These are phyloP conservation scores for Adenanthera pavonina DNA, from an alignment of 306 rosid genomes.

Conservation along the genomic window DNA sequence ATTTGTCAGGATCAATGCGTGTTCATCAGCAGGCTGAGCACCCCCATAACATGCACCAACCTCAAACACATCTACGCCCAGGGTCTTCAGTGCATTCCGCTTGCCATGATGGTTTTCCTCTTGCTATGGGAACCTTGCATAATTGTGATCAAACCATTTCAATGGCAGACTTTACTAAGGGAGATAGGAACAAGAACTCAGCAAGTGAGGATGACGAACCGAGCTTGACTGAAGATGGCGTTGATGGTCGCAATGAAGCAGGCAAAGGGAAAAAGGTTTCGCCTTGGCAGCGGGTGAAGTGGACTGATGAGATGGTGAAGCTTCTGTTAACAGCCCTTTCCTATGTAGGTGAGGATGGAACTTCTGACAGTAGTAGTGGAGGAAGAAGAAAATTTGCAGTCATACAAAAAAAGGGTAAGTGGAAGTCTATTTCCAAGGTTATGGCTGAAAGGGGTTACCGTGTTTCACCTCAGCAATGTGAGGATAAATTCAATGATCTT, in stretches of 20 bases:
- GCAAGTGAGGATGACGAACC: slow-evolving; percentile 82
- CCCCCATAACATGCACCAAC: slow-evolving; percentile 59
- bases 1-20: slow-evolving; percentile 55
- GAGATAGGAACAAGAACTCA: slow-evolving; percentile 75
- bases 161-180: slow-evolving; percentile 62
- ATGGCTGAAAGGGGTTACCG: slow-evolving; percentile 88
- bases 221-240: slow-evolving; percentile 67
- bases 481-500: slow-evolving; percentile 94
- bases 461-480: slow-evolving; percentile 97
- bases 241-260: slow-evolving; percentile 62
- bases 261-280: slow-evolving; percentile 68
- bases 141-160: slow-evolving; percentile 61
- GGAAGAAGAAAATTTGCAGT: slow-evolving; percentile 72
- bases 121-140: slow-evolving; percentile 66
- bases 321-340: slow-evolving; percentile 89
- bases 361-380: slow-evolving; percentile 53
- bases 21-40: slow-evolving; percentile 22
- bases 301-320: slow-evolving; percentile 95
- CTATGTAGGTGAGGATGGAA: slow-evolving; percentile 74
- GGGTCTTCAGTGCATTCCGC: slow-evolving; percentile 58
- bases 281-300: slow-evolving; percentile 87
- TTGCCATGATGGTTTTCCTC: slow-evolving; percentile 67
- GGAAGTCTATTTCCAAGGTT: slow-evolving; percentile 90
- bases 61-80: slow-evolving; percentile 60
- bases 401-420: slow-evolving; percentile 88